A percentile compares a stretch with the other conserved stretches of the same genome.
These are phyloP conservation scores for Colletotrichum euphorbiae DNA, from an alignment of 2,329 filamentous ascomycete genomes.

Conservation along the genomic window DNA sequence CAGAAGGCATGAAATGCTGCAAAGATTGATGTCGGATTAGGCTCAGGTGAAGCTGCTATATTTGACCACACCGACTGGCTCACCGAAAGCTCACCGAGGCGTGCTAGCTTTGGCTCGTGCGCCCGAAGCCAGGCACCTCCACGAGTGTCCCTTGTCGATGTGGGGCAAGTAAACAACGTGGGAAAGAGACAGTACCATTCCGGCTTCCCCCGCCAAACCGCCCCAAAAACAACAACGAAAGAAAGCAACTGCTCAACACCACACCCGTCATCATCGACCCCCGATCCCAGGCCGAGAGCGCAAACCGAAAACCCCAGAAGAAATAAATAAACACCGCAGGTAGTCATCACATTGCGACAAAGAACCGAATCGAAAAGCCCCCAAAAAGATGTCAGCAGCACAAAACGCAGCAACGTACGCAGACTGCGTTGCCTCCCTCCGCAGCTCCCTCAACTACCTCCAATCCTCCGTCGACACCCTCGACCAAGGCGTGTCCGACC, in stretches of 20 bases:
- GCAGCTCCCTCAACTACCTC: conserved; percentile 70
- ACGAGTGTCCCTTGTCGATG: background rate
- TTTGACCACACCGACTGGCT: background rate
- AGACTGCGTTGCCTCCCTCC: conserved; percentile 70
- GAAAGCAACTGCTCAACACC: background rate
- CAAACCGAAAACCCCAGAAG: background rate
- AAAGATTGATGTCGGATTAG: conserved; percentile 6
- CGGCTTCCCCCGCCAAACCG: background rate
- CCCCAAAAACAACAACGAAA: conserved; percentile 10
- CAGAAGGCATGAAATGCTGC: conserved; percentile 1
- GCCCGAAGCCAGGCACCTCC: background rate
- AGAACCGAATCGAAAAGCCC: background rate
- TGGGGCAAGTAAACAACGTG: conserved; percentile 29
- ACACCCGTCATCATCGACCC: background rate
- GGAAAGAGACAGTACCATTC: conserved; percentile 3
- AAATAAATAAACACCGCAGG: background rate
- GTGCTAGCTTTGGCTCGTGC: conserved; percentile 4
- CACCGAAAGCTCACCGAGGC: background rate
- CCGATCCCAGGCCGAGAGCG: background rate
- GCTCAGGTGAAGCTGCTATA: background rate
- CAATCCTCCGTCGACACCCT: conserved; percentile 70
- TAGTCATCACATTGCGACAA: too few species aligned
- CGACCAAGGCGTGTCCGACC: conserved; percentile 67
- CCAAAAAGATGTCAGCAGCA: background rate
- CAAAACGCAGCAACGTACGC: conserved; percentile 54